Percentiles rank a stretch among this genome's conserved stretches.
phyloP scores from a whole-genome alignment of 116 monocot genomes.

The Cymodocea nodosa region DNA sequence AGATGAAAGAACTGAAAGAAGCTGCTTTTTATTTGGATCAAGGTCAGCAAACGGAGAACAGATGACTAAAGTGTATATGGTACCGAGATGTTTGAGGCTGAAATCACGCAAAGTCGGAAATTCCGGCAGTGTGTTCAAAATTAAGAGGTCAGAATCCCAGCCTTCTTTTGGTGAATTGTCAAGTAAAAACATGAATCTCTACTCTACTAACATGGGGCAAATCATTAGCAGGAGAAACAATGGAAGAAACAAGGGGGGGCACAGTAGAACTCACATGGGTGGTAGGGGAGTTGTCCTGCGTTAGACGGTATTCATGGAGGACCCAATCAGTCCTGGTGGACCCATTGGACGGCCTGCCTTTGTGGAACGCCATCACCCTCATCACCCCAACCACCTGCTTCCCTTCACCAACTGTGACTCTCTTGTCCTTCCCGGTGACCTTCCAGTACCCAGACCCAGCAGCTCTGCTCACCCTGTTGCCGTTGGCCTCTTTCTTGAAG shows the following conservation, averaged over 20 bases:
- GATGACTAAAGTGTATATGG: too few species aligned
- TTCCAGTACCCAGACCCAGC: constrained; percentile 57
- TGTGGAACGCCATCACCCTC: constrained; percentile 40
- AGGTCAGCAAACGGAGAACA: too few species aligned
- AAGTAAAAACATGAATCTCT: neutral
- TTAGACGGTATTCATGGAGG: constrained; percentile 12
- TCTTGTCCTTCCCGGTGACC: constrained; percentile 35
- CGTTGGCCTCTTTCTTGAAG: constrained; percentile 12
- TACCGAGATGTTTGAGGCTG: too few species aligned
- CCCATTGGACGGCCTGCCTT: constrained; percentile 6
- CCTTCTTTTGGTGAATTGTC: neutral
- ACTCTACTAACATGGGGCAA: too few species aligned
- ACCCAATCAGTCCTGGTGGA: constrained; percentile 11
- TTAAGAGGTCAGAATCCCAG: too few species aligned
- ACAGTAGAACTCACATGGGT: constrained; percentile 1
- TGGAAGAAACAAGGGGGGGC: neutral
- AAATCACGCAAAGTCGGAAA: too few species aligned
- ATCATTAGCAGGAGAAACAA: neutral
- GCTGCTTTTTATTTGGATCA: too few species aligned
- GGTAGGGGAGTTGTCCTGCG: neutral
- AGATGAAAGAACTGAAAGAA: too few species aligned
- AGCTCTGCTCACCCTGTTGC: constrained; percentile 9
- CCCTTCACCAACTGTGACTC: constrained; percentile 7
- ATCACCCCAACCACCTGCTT: constrained; percentile 45
- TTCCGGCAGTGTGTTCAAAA: too few species aligned